These are phyloP conservation scores for Plasmodium malariae DNA, from an alignment of 169 alveolate species.

Conservation along the genomic window DNA sequence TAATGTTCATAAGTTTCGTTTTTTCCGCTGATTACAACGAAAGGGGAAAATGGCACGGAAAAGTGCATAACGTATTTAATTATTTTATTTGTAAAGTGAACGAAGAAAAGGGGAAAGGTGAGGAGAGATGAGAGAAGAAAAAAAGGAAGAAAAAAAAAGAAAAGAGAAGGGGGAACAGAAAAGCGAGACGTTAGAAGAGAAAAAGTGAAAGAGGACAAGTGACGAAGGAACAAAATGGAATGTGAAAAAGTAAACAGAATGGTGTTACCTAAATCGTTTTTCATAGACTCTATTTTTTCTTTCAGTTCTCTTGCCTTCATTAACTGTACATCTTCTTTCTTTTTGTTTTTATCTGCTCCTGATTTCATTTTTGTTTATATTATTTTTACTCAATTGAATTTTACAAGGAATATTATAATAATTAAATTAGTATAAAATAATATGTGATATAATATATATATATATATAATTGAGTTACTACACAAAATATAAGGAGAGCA, in stretches of 20 bases:
- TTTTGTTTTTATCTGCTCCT: constrained; percentile 41
- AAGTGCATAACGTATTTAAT: neutral
- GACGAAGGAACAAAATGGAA: neutral
- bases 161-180: neutral
- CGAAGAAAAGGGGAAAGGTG: neutral
- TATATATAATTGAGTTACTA: too few relatives aligned
- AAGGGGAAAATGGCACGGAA: neutral
- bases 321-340: constrained; percentile 60
- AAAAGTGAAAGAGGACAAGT: neutral
- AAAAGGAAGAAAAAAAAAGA: neutral
- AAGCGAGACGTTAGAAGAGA: neutral
- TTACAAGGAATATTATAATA: too few relatives aligned
- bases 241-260: neutral
- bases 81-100: too few relatives aligned
- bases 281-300: constrained; percentile 65
- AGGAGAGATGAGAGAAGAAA: neutral
- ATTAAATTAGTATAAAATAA: too few relatives aligned
- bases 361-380: constrained; percentile 74
- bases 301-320: constrained; percentile 60
- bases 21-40: constrained; percentile 11
- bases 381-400: too few relatives aligned
- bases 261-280: constrained; percentile 50
- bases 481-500: too few relatives aligned
- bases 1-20: constrained; percentile 29
- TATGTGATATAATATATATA: too few relatives aligned